Evolutionary conservation across 306 rosid genomes (phyloP).

Genomic region (Trifolium subterraneum): DNA sequence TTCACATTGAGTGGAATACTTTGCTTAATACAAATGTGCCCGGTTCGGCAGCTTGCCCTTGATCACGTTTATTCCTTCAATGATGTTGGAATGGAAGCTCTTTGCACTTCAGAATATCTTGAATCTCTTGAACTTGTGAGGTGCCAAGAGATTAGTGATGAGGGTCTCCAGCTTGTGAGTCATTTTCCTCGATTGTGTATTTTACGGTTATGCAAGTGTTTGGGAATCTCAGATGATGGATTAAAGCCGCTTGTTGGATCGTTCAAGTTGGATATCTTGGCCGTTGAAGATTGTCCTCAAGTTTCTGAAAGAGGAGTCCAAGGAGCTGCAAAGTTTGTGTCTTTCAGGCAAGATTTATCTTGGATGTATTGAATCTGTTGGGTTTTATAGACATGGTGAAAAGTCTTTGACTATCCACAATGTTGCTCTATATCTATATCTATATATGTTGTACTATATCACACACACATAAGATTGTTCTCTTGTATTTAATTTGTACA

Average conservation of each 20-base stretch:
- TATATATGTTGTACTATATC: not conserved
- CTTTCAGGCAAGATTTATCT: constrained; percentile 80
- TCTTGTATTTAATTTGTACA: constrained; percentile 39
- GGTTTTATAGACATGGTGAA: constrained; percentile 16
- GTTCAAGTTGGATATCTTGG: constrained; percentile 67
- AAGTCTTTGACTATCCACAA: constrained; percentile 7
- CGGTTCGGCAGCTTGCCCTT: constrained; percentile 67
- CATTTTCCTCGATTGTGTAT: constrained; percentile 64
- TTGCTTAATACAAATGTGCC: constrained; percentile 66
- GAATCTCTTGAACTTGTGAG: constrained; percentile 77
- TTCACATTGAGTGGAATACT: constrained; percentile 79
- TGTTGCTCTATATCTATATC: constrained; percentile 26
- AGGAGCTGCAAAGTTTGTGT: constrained; percentile 72
- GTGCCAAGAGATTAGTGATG: constrained; percentile 90
- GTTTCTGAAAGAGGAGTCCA: constrained; percentile 78
- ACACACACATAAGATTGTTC: not conserved
- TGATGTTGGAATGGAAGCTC: constrained; percentile 86
- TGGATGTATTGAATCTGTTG: constrained; percentile 74
- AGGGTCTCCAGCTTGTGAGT: constrained; percentile 79
- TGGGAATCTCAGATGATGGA: constrained; percentile 91
- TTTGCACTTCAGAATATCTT: constrained; percentile 70
- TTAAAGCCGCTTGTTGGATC: constrained; percentile 78
- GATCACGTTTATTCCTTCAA: constrained; percentile 88
- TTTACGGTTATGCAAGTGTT: constrained; percentile 69
- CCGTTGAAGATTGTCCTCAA: constrained; percentile 86